Conservation (phyloP, 306 rosid species). For the Cercis canadensis region DNA sequence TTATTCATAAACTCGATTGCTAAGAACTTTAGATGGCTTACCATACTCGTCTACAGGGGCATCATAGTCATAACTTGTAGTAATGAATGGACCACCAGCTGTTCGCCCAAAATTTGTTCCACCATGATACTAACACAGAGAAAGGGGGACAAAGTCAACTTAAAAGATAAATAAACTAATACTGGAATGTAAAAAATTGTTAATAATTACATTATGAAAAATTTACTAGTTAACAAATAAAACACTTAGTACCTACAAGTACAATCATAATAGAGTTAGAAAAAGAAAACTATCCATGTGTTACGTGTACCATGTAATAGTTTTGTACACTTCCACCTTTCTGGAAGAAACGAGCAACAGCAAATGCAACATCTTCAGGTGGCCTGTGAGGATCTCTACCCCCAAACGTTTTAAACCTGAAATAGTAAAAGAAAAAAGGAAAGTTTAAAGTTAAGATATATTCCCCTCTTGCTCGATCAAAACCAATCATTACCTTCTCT, state of each 20-base stretch:
- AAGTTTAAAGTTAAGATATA: constrained; percentile 18
- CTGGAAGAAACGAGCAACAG: constrained; percentile 97
- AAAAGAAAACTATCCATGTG: neutral
- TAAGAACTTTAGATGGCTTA: constrained; percentile 42
- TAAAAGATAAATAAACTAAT: constrained; percentile 23
- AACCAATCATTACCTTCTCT: neutral
- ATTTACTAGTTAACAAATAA: neutral
- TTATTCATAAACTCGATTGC: neutral
- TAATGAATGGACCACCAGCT: constrained; percentile 95
- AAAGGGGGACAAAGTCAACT: constrained; percentile 27
- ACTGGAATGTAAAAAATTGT: constrained; percentile 13
- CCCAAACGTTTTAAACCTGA: constrained; percentile 95
- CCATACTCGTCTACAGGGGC: constrained; percentile 98
- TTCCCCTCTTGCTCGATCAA: constrained; percentile 32
- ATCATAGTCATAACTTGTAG: constrained; percentile 97
- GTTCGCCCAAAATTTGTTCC: constrained; percentile 98
- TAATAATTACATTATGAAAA: neutral
- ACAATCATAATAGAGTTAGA: neutral
- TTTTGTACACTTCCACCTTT: constrained; percentile 94
- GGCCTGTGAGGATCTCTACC: constrained; percentile 96
- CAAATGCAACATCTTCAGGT: constrained; percentile 81
- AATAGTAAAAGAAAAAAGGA: constrained; percentile 32
- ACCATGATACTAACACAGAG: constrained; percentile 77
- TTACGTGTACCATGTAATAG: constrained; percentile 87
- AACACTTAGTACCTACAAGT: constrained; percentile 1